Evolutionary conservation across 202 grass and related monocot species (phyloP), one percentile per base, ranked within the genome.

Genomic region (Miscanthus sacchariflorus): DNA sequence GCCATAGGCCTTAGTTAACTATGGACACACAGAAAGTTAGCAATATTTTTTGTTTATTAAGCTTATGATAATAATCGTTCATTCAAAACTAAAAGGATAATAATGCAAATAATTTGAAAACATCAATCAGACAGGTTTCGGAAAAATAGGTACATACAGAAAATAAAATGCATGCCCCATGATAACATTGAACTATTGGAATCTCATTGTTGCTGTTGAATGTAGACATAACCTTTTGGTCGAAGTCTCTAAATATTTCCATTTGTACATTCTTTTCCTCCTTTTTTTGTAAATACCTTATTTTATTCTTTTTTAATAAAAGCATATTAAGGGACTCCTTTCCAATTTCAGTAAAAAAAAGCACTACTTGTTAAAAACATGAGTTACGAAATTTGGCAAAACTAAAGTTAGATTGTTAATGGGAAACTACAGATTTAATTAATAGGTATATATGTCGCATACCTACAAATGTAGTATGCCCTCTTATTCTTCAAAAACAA

Each of bases 21-120:
- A 13, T 81, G 49, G n/a, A n/a, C n/a, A 81, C 12, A 18, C 1
- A 71, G 48, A 71, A 59, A 59, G 56, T n/a, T 59, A 59, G 56
- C 56, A n/a, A 59, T 59, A n/a, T n/a, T 58, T 58, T 56, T 84
- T 74, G n/a, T 84, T 21, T 21, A 21, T 83, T 68, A 40, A 83
- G 39, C 73, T 78, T 78, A 21, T 35, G 21, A 82, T 3, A 18
- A 7, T 56, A 19, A 56, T 56, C 52, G 7, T 18, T 56, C 52
- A 56, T 56, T 19, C 52, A 56, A 19, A 56, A 19, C 17, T 19
- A 18, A 19, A 54, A 54, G 17, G 17, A 54, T 54, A 54, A 54
- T 19, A 56, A 19, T 56, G 52, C 17, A 56, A 5, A 5, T 19
- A 56, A 56, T 1, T 21, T 58, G 54, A 58, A 21, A 21, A 7